Evolutionary conservation across 768 basidiomycete genomes (phyloP).

Genomic region (Hygrophorus pudorinus): DNA sequence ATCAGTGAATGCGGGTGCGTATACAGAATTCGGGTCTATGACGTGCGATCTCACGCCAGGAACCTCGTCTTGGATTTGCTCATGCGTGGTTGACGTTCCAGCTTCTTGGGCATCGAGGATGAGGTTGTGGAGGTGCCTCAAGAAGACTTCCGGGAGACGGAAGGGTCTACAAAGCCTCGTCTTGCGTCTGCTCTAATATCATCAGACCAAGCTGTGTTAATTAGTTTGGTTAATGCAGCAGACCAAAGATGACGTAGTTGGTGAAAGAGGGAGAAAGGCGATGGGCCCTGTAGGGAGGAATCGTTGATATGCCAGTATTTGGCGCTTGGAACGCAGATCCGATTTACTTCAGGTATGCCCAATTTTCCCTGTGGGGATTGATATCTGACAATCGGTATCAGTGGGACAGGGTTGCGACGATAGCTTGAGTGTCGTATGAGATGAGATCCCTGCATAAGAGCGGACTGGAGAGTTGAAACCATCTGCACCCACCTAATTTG

Average conservation of each 20-base stretch:
- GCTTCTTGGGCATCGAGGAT: slow-evolving; percentile 44
- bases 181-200: slow-evolving; percentile 57
- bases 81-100: slow-evolving; percentile 34
- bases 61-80: slow-evolving; percentile 55
- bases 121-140: slow-evolving; percentile 54
- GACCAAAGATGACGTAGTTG: slow-evolving; percentile 75
- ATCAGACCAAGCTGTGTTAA: slow-evolving; percentile 58
- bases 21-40: slow-evolving; percentile 54
- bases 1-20: slow-evolving; percentile 36
- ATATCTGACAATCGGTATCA: too few relatives aligned
- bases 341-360: too few relatives aligned
- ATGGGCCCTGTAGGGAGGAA: slow-evolving; percentile 94
- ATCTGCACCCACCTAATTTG: slow-evolving; percentile 81
- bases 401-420: slow-evolving; percentile 87
- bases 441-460: slow-evolving; percentile 71
- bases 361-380: too few relatives aligned
- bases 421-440: slow-evolving; percentile 81
- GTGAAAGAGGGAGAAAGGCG: slow-evolving; percentile 84
- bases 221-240: slow-evolving; percentile 83
- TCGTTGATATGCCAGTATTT: slow-evolving; percentile 80
- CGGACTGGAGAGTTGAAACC: slow-evolving; percentile 93
- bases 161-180: slow-evolving; percentile 64
- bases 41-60: slow-evolving; percentile 63
- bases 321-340: slow-evolving; percentile 48
- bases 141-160: slow-evolving; percentile 65